Base-by-base conservation (phyloP, 768 basidiomycete genomes). In the Podaxis sp. region DNA sequence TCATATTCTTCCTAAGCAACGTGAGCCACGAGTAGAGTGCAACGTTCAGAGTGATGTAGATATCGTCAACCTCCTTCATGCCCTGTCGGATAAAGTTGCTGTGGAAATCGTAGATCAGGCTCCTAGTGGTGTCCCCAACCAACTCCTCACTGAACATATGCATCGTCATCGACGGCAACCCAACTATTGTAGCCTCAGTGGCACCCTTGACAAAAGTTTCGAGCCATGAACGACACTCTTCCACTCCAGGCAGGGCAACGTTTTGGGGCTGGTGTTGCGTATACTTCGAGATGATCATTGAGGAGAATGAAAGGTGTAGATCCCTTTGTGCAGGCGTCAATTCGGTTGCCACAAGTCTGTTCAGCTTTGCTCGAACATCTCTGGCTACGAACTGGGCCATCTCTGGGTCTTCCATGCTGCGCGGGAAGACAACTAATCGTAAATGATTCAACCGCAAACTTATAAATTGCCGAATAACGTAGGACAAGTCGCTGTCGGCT, bases 31-130 rank as follows among this genome's bases (percentile, higher is more conserved):
- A 84, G 69, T 93, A 93, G 1, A 93, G 77, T 0, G 88, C 82
- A 69, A 93, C 85, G 75, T 94, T 94, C 66, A 94, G 79, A 3
- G 91, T 89, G 73, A 94, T 91, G 72, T 89, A 93, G 59, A 94
- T 92, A 66, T 91, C 89, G 66, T 92, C 88, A 33, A 81, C 78
- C 55, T 85, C 82, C 66, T 79, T 76, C 73, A 77, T 76, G 25
- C 80, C 82, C 62, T 79, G 76, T 27, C 83, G 82, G 46, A 83
- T 74, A 71, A 92, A 93, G 60, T 81, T 76, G 69, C 88, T 91
- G 73, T 86, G 78, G 74, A 93, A 93, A 68, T 88, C 85, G 66
- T 93, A 93, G 13, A 78, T 68, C 22, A 93, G 78, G 15, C 73
- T 72, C 38, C 76, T 77, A 24, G 68, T 69, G 9, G 67, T 57